Evolutionary conservation across 2,329 filamentous ascomycete genomes (phyloP), one percentile per base, ranked within the genome.

Genomic region (Sphaceloma murrayae): DNA sequence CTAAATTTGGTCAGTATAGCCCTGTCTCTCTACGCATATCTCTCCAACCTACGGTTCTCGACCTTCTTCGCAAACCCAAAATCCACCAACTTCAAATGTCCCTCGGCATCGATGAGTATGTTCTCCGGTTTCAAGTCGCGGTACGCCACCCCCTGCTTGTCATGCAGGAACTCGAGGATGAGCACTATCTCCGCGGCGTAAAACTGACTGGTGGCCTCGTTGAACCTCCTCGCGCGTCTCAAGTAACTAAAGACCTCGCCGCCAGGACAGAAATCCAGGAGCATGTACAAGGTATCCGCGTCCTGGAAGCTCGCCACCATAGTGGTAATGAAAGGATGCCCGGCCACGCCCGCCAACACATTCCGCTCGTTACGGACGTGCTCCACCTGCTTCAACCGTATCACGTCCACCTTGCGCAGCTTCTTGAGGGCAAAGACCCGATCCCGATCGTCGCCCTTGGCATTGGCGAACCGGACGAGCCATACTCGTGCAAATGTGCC

Each of bases 171-270:
- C 60, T 88, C 82, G 45, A 91, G 68, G 46, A 89, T 84, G 3
- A 89, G 69, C 8, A 87, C 82, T 46, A 89, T 88, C 64, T 89
- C 85, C 48, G 84, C 83, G 16, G 81, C 80, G 62, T 89, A 91
- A 68, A 89, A 89, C 50, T 81, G 80, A 7, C 83, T 80, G 36
- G 79, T 83, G 34, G 75, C 67, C 60, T 89, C 84, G 58, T 86
- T 81, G 63, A 91, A 91, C 50, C 82, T 78, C 49, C 83, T 76
- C 51, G 81, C 77, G 62, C 82, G 78, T 52, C 85, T 77, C 34
- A 91, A 70, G 57, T 89, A 89, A 55, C 78, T 86, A 62, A 91
- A 89, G 29, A 91, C 77, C 66, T 91, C 85, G 59, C 85, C 85
- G 46, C 85, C 84, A 43, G 82, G 84, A 52, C 85, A 80, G 61